phyloP scores from a whole-genome alignment of 495 filamentous ascomycete genomes.

The Xylaria telfairii region DNA sequence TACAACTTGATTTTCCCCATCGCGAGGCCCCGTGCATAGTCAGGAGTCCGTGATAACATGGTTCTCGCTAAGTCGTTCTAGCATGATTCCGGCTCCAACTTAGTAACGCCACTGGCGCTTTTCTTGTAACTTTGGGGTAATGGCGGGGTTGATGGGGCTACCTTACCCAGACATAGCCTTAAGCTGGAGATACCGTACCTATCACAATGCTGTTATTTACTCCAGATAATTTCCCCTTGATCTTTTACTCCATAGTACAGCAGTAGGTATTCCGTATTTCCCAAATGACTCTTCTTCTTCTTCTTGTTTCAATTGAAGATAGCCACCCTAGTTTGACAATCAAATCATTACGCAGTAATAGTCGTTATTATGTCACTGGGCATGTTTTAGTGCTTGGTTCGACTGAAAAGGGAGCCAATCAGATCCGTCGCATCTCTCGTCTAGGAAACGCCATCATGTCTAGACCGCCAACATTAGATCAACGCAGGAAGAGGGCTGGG shows the following conservation, averaged over 20 bases:
- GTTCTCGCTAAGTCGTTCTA: background rate
- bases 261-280: too few species aligned
- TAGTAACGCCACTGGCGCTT: background rate
- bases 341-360: background rate
- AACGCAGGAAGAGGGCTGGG: background rate
- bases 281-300: background rate
- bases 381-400: constrained; percentile 6
- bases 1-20: background rate
- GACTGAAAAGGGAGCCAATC: constrained; percentile 16
- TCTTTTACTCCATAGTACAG: too few species aligned
- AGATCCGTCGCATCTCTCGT: background rate
- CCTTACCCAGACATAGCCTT: background rate
- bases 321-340: background rate
- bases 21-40: background rate
- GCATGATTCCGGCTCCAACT: background rate
- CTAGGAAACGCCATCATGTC: constrained; percentile 6
- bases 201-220: background rate
- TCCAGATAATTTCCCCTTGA: background rate
- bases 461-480: background rate
- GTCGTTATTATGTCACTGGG: constrained; percentile 15
- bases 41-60: background rate
- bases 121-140: background rate
- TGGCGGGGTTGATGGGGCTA: constrained; percentile 19
- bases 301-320: background rate
- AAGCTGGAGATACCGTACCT: background rate